Evolutionary conservation across 1,284 basidiomycete genomes (phyloP), one percentile per base, ranked within the genome.

Genomic region (Pyrrhoderma lamaoense): DNA sequence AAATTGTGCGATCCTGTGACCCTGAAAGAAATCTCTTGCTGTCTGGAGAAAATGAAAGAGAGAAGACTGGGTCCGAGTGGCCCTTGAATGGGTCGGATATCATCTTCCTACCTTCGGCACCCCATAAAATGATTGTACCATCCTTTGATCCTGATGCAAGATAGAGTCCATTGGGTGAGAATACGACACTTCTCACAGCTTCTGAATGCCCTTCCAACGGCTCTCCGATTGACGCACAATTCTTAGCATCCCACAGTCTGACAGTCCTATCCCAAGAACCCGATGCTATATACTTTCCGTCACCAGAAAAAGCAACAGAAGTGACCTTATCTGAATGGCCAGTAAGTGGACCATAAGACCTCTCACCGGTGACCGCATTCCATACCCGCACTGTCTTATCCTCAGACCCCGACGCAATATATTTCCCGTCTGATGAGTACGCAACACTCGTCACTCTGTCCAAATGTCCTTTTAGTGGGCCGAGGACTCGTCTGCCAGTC

Each of bases 221-320:
- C 1, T 39, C 47, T 1, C 31, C 51, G 8, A 34, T 34, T 1
- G 18, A 16, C 11, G 3, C 2, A 14, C 51, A 31, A 23, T 8
- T 40, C n/a, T 40, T 18, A 16, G 16, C 42, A 50, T 50, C 49
- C 51, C 51, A 52, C 3, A 52, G 40, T 27, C 45, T 16, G 11
- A 52, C 23, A n/a, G n/a, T n/a, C n/a, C n/a, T n/a, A n/a, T n/a
- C n/a, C n/a, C n/a, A n/a, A n/a, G n/a, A n/a, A n/a, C n/a, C n/a
- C n/a, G n/a, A n/a, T n/a, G n/a, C n/a, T n/a, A n/a, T n/a, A n/a
- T n/a, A n/a, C n/a, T n/a, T n/a, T n/a, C n/a, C n/a, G n/a, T n/a
- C n/a, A n/a, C n/a, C n/a, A n/a, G n/a, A n/a, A n/a, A n/a, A n/a
- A n/a, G n/a, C n/a, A n/a, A n/a, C n/a, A n/a, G n/a, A n/a, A n/a